phyloP scores from a whole-genome alignment of 2,329 filamentous ascomycete genomes.

The Alternaria postmessia region DNA sequence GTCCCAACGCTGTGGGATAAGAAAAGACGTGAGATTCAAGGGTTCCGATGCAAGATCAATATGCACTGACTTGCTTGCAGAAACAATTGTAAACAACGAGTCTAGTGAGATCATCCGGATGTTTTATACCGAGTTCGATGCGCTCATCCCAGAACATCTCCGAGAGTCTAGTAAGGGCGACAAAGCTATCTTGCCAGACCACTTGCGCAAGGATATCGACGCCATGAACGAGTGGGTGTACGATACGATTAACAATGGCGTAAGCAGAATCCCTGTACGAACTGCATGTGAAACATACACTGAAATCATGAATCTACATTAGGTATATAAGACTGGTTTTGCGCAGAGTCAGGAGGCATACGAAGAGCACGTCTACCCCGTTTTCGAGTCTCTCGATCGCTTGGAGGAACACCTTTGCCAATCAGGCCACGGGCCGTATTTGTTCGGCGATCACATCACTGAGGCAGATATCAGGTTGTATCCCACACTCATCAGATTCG shows the following conservation, averaged over 20 bases:
- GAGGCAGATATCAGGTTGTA: conserved; percentile 82
- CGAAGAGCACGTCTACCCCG: conserved; percentile 71
- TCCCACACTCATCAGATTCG: conserved; percentile 48
- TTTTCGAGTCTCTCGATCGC: conserved; percentile 80
- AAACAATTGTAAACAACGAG: conserved; percentile 45
- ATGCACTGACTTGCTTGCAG: conserved; percentile 20
- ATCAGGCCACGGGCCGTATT: conserved; percentile 66
- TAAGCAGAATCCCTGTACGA: background rate
- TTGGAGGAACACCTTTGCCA: conserved; percentile 73
- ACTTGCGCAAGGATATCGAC: conserved; percentile 73
- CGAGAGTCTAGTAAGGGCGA: conserved; percentile 60
- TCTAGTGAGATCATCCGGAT: conserved; percentile 48
- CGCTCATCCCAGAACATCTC: conserved; percentile 53
- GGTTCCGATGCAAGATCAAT: accelerated
- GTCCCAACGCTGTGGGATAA: conserved; percentile 80
- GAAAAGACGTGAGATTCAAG: conserved; percentile 51
- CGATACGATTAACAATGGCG: conserved; percentile 63
- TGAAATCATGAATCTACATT: background rate
- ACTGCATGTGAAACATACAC: background rate
- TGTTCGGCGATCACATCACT: conserved; percentile 77
- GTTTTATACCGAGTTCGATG: conserved; percentile 43
- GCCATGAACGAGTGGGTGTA: conserved; percentile 74
- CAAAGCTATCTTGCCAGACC: conserved; percentile 72
- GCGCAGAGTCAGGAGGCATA: conserved; percentile 85
- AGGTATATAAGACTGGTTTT: conserved; percentile 71